Evolutionary conservation across 176 grass and related monocot genomes (phyloP).

Genomic region (Panicum miliaceum): DNA sequence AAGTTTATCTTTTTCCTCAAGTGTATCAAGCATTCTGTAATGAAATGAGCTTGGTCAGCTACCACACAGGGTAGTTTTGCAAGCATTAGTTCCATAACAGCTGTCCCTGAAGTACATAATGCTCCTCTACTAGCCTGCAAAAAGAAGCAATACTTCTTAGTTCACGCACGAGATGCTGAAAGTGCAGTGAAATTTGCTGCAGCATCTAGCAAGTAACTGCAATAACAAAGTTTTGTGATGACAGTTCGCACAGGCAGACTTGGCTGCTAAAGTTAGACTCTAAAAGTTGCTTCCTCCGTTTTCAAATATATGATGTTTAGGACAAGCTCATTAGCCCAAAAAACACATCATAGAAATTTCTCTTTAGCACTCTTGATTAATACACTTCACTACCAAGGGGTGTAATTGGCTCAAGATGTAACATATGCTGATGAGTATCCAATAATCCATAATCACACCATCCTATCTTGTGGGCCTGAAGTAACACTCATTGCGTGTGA

Average conservation of each 20-base stretch:
- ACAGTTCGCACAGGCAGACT: neutral
- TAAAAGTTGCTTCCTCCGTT: neutral
- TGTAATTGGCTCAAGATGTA: slow-evolving; percentile 8
- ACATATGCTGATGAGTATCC: neutral
- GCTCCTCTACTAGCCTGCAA: slow-evolving; percentile 87
- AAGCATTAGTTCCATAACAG: slow-evolving; percentile 90
- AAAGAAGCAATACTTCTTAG: slow-evolving; percentile 40
- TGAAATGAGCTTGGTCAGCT: slow-evolving; percentile 84
- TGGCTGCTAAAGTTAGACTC: slow-evolving; percentile 16
- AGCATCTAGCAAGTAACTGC: slow-evolving; percentile 12
- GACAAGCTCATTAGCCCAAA: neutral
- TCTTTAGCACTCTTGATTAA: neutral
- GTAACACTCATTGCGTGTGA: neutral
- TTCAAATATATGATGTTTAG: neutral
- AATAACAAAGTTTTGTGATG: neutral
- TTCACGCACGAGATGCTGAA: slow-evolving; percentile 20
- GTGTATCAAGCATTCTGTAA: slow-evolving; percentile 85
- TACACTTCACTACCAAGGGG: neutral
- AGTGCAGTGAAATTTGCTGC: slow-evolving; percentile 24
- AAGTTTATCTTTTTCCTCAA: slow-evolving; percentile 78
- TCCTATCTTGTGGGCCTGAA: neutral
- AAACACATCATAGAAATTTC: slow-evolving; percentile 5
- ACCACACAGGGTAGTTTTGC: slow-evolving; percentile 81
- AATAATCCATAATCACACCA: neutral
- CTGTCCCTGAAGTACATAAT: slow-evolving; percentile 91